Percentiles rank a stretch among this genome's conserved stretches.
Evolutionary conservation across 2,329 filamentous ascomycete genomes (phyloP).

Genomic region (Arthrobotrys iridis): DNA sequence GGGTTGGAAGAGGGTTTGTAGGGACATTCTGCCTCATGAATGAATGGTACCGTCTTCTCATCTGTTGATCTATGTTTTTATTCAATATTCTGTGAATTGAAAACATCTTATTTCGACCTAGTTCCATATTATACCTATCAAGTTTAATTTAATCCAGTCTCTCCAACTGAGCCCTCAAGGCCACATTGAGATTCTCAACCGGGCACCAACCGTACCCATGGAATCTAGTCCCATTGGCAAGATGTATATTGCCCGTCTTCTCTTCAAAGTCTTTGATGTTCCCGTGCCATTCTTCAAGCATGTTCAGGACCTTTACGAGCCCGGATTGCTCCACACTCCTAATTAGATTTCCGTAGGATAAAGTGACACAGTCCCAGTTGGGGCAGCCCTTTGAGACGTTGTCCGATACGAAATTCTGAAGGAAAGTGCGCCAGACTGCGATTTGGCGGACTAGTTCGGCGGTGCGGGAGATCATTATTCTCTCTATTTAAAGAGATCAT

Average conservation of each 20-base stretch:
- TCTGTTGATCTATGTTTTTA: no score
- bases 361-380: conserved; percentile 47
- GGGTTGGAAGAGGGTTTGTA: no score
- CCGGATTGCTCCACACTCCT: conserved; percentile 48
- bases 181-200: conserved; percentile 44
- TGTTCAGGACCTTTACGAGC: conserved; percentile 32
- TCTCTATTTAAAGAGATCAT: neutral
- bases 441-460: conserved; percentile 37
- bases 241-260: conserved; percentile 24
- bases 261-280: conserved; percentile 45
- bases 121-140: no score
- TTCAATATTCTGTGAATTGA: no score
- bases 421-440: conserved; percentile 32
- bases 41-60: no score
- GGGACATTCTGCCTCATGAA: no score
- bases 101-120: no score
- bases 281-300: conserved; percentile 40
- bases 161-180: conserved; percentile 25
- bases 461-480: conserved; percentile 23
- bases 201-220: conserved; percentile 52
- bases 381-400: conserved; percentile 40
- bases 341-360: conserved; percentile 46
- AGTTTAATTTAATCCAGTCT: neutral
- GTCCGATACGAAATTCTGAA: conserved; percentile 34
- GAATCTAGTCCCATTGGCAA: conserved; percentile 46